Evolutionary conservation across 1,284 basidiomycete genomes (phyloP).

Genomic region (Rhodotorula sp.): DNA sequence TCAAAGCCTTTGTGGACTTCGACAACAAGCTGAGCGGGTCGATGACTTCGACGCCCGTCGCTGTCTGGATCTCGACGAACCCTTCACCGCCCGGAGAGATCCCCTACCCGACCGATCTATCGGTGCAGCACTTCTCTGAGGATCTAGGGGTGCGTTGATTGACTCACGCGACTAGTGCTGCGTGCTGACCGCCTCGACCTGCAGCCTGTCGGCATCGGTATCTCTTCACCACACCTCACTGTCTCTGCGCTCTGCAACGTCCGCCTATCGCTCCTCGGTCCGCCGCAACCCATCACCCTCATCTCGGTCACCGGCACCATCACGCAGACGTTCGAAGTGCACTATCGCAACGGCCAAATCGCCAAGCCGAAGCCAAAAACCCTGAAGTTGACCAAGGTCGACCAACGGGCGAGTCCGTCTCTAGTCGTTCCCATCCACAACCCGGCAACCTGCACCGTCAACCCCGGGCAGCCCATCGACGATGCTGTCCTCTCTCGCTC

Average conservation of each 20-base stretch:
- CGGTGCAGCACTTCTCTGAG: slow-evolving; percentile 23
- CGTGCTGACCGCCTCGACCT: not conserved
- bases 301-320: slow-evolving; percentile 23
- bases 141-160: slow-evolving; percentile 27
- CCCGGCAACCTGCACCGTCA: slow-evolving; percentile 3
- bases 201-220: slow-evolving; percentile 30
- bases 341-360: slow-evolving; percentile 14
- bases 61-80: slow-evolving; percentile 26
- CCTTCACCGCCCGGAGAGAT: slow-evolving; percentile 27
- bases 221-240: slow-evolving; percentile 38
- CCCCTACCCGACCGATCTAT: slow-evolving; percentile 21
- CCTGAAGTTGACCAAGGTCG: slow-evolving; percentile 27
- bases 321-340: slow-evolving; percentile 21
- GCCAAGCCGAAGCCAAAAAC: slow-evolving; percentile 4
- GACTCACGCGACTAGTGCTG: not conserved
- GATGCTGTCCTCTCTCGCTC: not conserved
- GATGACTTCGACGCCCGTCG: slow-evolving; percentile 8
- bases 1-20: slow-evolving; percentile 33
- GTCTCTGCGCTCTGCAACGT: slow-evolving; percentile 28
- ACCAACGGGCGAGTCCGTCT: slow-evolving; percentile 9
- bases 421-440: slow-evolving; percentile 10
- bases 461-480: not conserved
- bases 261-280: slow-evolving; percentile 27
- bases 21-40: slow-evolving; percentile 5
- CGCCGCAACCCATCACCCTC: slow-evolving; percentile 15